phyloP scores from a whole-genome alignment of 2,329 filamentous ascomycete genomes.

The Beauveria scarabaeidicola region DNA sequence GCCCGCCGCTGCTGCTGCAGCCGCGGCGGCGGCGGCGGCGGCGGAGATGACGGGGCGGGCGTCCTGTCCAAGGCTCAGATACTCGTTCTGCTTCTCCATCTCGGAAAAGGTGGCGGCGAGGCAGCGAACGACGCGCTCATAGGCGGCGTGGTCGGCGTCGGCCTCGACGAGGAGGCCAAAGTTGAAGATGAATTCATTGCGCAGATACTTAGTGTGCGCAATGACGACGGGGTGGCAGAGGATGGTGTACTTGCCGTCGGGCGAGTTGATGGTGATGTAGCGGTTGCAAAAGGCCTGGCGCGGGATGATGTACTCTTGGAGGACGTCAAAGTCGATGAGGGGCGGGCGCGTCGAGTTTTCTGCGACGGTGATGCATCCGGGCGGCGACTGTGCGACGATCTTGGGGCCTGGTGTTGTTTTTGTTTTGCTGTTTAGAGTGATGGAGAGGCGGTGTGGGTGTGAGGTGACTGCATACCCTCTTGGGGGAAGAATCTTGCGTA shows the following conservation, averaged over 20 bases:
- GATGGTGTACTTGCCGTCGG: constrained; percentile 61
- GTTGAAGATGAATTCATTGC: constrained; percentile 98
- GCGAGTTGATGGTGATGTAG: constrained; percentile 70
- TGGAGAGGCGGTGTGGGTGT: not conserved
- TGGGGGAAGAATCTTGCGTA: constrained; percentile 61
- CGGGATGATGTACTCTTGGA: constrained; percentile 90
- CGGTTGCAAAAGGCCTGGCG: constrained; percentile 93
- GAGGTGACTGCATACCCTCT: constrained; percentile 38
- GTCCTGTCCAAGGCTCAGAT: constrained; percentile 57
- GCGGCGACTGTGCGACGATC: constrained; percentile 54
- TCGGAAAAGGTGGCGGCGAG: constrained; percentile 78
- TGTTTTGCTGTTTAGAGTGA: not conserved
- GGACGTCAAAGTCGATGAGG: constrained; percentile 75
- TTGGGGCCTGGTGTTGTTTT: constrained; percentile 41
- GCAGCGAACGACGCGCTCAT: constrained; percentile 77
- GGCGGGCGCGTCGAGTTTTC: constrained; percentile 36
- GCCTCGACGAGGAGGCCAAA: constrained; percentile 74
- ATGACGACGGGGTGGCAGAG: constrained; percentile 88
- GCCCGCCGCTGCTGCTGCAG: constrained; percentile 20
- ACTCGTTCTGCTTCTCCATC: constrained; percentile 85
- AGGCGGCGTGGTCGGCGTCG: constrained; percentile 62
- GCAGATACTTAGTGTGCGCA: constrained; percentile 69
- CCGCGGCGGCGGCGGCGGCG: constrained; percentile 25
- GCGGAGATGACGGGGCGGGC: constrained; percentile 24
- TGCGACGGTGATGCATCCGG: constrained; percentile 49